These are phyloP conservation scores for Durotheca rogersii DNA, from an alignment of 495 filamentous ascomycete genomes.

Conservation along the genomic window DNA sequence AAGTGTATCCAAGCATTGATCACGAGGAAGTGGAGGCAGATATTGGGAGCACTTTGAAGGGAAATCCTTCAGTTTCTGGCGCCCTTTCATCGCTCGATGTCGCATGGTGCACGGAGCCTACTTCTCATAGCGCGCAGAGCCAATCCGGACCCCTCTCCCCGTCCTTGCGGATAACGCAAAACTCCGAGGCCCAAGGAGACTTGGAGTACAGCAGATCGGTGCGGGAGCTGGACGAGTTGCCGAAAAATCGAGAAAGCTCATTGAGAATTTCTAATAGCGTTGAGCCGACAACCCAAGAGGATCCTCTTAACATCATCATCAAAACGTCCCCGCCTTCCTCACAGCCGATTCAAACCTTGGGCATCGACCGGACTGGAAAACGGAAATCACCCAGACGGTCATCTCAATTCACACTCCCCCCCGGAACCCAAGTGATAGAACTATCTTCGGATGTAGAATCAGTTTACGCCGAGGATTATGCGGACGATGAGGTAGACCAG, in stretches of 20 bases:
- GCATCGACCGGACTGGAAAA: conserved; percentile 9
- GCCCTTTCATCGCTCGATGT: conserved; percentile 43
- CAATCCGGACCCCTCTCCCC: conserved; percentile 16
- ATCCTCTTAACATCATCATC: background rate
- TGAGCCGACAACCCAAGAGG: conserved; percentile 1
- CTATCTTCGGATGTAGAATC: conserved; percentile 44
- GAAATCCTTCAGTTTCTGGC: conserved; percentile 20
- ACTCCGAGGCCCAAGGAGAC: conserved; percentile 22
- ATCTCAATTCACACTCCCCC: conserved; percentile 35
- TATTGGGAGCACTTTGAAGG: background rate
- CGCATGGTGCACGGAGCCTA: conserved; percentile 35
- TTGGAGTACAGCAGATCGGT: conserved; percentile 42
- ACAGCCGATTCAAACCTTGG: background rate
- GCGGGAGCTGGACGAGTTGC: conserved; percentile 35
- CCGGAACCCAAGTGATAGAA: conserved; percentile 43
- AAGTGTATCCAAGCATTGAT: conserved; percentile 2
- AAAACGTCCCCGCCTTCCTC: conserved; percentile 7
- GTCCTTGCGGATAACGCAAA: conserved; percentile 23
- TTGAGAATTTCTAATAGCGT: conserved; percentile 15
- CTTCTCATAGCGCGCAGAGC: conserved; percentile 30
- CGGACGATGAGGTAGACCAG: conserved; percentile 45
- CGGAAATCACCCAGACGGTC: conserved; percentile 6
- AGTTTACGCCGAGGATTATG: conserved; percentile 41
- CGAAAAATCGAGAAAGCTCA: conserved; percentile 18
- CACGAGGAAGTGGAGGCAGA: background rate